These are phyloP conservation scores for Alopecurus myosuroides DNA, from an alignment of 176 grass and related monocot genomes.

Conservation along the genomic window DNA sequence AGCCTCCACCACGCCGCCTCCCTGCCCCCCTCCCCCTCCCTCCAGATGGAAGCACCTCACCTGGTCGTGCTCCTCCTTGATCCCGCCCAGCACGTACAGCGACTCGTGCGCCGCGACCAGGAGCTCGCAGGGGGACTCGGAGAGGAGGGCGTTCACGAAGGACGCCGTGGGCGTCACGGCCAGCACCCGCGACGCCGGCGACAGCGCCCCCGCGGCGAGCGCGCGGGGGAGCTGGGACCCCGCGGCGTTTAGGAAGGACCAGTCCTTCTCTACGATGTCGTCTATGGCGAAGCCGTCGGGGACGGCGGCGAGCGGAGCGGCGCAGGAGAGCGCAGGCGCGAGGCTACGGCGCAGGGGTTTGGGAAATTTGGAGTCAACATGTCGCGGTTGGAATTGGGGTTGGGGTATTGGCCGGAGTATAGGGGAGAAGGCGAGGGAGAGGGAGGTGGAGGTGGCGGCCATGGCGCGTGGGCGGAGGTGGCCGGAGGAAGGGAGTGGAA, in stretches of 20 bases:
- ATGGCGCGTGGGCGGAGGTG: conserved; percentile 15
- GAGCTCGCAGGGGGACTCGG: conserved; percentile 46
- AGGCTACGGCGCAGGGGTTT: conserved; percentile 19
- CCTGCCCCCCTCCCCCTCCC: conserved; percentile 35
- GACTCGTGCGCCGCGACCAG: conserved; percentile 82
- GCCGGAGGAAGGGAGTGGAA: neutral
- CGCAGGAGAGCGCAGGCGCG: neutral
- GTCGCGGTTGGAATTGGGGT: neutral
- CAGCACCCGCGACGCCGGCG: conserved; percentile 52
- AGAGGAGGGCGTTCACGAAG: conserved; percentile 54
- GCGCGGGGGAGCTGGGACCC: conserved; percentile 13
- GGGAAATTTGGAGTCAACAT: neutral
- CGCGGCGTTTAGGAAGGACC: conserved; percentile 67
- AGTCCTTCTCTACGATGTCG: conserved; percentile 78
- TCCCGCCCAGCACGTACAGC: conserved; percentile 62
- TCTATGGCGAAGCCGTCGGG: conserved; percentile 42
- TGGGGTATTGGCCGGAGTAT: neutral
- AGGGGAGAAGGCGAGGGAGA: conserved; percentile 26
- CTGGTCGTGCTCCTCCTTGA: conserved; percentile 82
- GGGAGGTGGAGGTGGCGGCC: conserved; percentile 26
- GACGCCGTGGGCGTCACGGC: conserved; percentile 52
- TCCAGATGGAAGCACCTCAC: conserved; percentile 75
- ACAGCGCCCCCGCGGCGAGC: conserved; percentile 42
- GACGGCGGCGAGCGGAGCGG: neutral
- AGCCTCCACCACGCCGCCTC: conserved; percentile 50